Percentiles rank a stretch among this genome's conserved stretches.
phyloP scores from a whole-genome alignment of 441 rosid genomes.

The Melastoma candidum region DNA sequence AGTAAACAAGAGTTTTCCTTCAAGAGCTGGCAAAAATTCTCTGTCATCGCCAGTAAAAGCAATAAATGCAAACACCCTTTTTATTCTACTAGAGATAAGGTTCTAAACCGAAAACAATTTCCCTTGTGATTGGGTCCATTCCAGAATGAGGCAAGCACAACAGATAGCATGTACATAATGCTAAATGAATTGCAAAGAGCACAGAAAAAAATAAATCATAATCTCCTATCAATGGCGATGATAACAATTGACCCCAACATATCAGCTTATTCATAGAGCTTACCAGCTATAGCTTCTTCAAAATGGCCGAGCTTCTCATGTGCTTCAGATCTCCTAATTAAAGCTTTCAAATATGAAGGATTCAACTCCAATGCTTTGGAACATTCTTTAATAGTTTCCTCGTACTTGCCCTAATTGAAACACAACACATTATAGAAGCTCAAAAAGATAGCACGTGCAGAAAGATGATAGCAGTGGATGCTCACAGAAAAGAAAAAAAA shows the following conservation, averaged over 20 bases:
- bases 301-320: constrained; percentile 79
- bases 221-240: background rate
- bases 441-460: background rate
- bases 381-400: constrained; percentile 82
- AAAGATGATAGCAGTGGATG: constrained; percentile 4
- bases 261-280: background rate
- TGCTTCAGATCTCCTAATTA: constrained; percentile 74
- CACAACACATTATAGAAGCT: background rate
- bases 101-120: too few relatives aligned
- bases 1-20: too few relatives aligned
- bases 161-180: too few relatives aligned
- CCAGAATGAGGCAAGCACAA: too few relatives aligned
- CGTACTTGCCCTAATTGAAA: constrained; percentile 49
- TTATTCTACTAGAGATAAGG: too few relatives aligned
- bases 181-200: too few relatives aligned
- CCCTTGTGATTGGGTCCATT: too few relatives aligned
- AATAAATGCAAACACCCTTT: too few relatives aligned
- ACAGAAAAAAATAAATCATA: too few relatives aligned
- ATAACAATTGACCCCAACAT: background rate
- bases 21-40: too few relatives aligned
- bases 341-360: constrained; percentile 68
- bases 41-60: too few relatives aligned
- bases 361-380: constrained; percentile 71
- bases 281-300: constrained; percentile 85
- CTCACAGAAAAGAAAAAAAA: background rate